Evolutionary conservation across 768 basidiomycete species (phyloP), one percentile per base, ranked within the genome.

Genomic region (Trametes gibbosa): DNA sequence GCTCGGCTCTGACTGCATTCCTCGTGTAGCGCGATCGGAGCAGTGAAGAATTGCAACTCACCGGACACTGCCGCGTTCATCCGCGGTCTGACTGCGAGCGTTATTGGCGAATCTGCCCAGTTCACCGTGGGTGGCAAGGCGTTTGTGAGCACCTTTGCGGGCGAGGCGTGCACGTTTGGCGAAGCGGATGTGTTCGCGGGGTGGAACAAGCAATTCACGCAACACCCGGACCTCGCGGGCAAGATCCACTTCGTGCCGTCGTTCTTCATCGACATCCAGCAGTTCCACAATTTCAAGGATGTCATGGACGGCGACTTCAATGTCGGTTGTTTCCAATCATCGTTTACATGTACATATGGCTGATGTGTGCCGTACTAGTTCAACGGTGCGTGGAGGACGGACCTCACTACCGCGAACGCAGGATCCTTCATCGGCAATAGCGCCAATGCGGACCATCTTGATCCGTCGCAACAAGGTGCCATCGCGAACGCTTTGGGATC

Each of bases 221-320:
- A 76, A 39, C 69, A 72, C 48, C 59, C 66, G 24, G 68, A 71
- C 13, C 62, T 72, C 21, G 63, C 67, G 7, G 71, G 68, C 25
- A 58, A 63, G 47, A 77, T 84, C 37, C 76, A 81, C 72, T 86
- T 89, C 65, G 75, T 87, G 4, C 86, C 87, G 1, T 73, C 81
- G 0, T 82, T 89, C 72, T 87, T 87, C 74, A 73, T 81, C 41
- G 80, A 83, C 65, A 77, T 80, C 2, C 68, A 74, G n/a, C 74
- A 76, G 4, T 84, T 84, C 66, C 59, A 62, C 46, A 23, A 65
- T 55, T 58, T 74, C 72, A 53, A 65, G 67, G 68, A 69, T 0
- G 79, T 81, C 40, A 79, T 86, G 70, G 80, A 87, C 66, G 87
- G 85, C 17, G 79, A 79, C 14, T 83, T 83, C 68, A 79, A 81